These are phyloP conservation scores for Penicillium fuscoglaucum DNA, from an alignment of 2,329 filamentous ascomycete genomes.

Conservation along the genomic window DNA sequence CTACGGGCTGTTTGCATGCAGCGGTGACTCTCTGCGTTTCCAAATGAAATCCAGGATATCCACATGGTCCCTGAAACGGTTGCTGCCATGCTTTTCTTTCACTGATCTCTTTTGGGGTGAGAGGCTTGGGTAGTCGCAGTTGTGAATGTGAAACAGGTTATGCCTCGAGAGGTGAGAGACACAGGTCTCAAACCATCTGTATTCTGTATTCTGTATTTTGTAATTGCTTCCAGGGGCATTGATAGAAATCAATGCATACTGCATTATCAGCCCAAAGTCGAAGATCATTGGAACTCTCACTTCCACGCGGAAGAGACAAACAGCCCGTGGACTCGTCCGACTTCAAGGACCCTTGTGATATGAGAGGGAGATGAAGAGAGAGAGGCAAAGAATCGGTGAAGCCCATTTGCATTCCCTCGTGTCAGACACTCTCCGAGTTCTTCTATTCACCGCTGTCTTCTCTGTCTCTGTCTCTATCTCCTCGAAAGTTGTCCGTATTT, in stretches of 20 bases:
- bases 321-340: constrained; percentile 22
- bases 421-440: constrained; percentile 9
- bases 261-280: constrained; percentile 24
- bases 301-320: constrained; percentile 18
- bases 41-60: constrained; percentile 26
- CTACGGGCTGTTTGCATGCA: constrained; percentile 33
- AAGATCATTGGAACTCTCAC: constrained; percentile 12
- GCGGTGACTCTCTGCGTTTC: constrained; percentile 3
- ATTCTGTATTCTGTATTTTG: neutral
- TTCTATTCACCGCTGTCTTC: constrained; percentile 21
- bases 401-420: constrained; percentile 3
- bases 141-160: constrained; percentile 32
- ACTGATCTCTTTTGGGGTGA: constrained; percentile 16
- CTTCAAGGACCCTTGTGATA: constrained; percentile 9
- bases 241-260: constrained; percentile 18
- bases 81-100: constrained; percentile 23
- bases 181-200: constrained; percentile 15
- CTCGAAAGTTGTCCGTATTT: constrained; percentile 15
- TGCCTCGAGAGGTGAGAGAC: constrained; percentile 33
- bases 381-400: constrained; percentile 14
- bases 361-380: neutral
- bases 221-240: constrained; percentile 9
- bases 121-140: constrained; percentile 32
- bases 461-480: neutral
- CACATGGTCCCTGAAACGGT: constrained; percentile 34